Base-by-base conservation (phyloP, 768 basidiomycete genomes). In the Phaeolepiota aurea region DNA sequence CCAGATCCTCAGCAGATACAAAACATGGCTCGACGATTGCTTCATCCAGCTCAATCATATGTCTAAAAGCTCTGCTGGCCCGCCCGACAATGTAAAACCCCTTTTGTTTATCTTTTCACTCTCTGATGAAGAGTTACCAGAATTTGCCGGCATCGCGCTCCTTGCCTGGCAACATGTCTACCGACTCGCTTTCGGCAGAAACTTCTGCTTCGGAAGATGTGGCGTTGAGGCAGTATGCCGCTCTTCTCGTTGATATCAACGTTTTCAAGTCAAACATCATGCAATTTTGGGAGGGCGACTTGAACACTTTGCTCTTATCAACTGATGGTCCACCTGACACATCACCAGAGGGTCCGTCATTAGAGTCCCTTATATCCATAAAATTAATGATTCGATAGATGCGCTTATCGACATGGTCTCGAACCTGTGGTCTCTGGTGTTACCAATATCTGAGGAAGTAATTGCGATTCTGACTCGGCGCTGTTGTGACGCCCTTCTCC, bases 401-500 rank as follows among this genome's bases (percentile, higher is more conserved):
- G n/a, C n/a, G n/a, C n/a, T n/a, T n/a, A n/a, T n/a, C n/a, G n/a
- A n/a, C n/a, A n/a, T n/a, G n/a, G n/a, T 28, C 7, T 7, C n/a
- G 25, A 28, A 28, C 25, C n/a, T 28, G 25, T 28, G 25, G 25
- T 56, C 68, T 2, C 55, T 81, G n/a, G 63, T 79, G n/a, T 65
- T 73, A 11, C 66, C 76, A 2, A 59, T 87, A 43, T 74, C 79
- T 3, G 66, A 55, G 19, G 82, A 87, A 40, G 75, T 94, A 41
- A 58, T 85, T 18, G 54, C 65, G 9, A 80, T 94, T 39, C 65
- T 98, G 19, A 77, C 77, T 13, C 74, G 76, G 44, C 78, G 89
- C n/a, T 90, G 86, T 48, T 83, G 79, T 45, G 93, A 96, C 48
- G 78, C 82, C 5, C 73, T 98, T 32, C 74, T 82, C 20, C 79